Evolutionary conservation across 192 early-diverging fungal species (phyloP).

Genomic region (Lobulomyces angularis): DNA sequence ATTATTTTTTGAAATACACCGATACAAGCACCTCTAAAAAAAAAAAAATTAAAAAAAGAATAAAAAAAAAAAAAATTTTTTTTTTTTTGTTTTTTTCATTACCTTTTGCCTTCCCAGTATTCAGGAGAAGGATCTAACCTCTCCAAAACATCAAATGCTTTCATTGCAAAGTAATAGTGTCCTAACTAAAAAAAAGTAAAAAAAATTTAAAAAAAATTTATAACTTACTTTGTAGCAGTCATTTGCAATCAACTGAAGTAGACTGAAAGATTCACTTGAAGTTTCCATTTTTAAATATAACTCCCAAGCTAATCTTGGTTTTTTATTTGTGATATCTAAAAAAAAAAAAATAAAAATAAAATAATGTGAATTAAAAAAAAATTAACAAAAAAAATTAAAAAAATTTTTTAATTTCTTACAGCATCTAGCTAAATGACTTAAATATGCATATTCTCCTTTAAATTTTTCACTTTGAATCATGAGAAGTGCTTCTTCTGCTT

Average conservation of each 20-base stretch:
- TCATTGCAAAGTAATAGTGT: conserved; percentile 39
- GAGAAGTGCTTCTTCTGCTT: conserved; percentile 44
- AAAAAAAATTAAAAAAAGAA: too few species aligned
- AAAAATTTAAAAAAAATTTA: neutral
- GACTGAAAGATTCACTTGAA: conserved; percentile 48
- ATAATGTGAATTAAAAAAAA: conserved; percentile 7
- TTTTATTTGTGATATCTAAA: conserved; percentile 51
- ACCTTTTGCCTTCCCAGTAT: conserved; percentile 55
- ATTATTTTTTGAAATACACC: conserved; percentile 42
- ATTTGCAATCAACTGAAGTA: conserved; percentile 48
- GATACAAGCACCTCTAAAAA: conserved; percentile 49
- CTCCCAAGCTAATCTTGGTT: conserved; percentile 47
- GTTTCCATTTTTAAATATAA: conserved; percentile 56
- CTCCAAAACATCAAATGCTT: conserved; percentile 53
- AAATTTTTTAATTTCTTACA: conserved; percentile 23
- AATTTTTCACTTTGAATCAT: conserved; percentile 47
- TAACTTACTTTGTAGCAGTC: conserved; percentile 44
- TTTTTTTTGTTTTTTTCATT: too few species aligned
- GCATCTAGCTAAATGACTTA: conserved; percentile 44
- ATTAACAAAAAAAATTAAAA: neutral
- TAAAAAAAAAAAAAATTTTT: too few species aligned
- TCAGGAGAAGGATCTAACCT: conserved; percentile 47
- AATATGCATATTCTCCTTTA: conserved; percentile 42
- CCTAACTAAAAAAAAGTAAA: conserved; percentile 15
- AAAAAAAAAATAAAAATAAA: neutral